These are phyloP conservation scores for Ruellia speciosa DNA, from an alignment of 305 asterid genomes.

Conservation along the genomic window DNA sequence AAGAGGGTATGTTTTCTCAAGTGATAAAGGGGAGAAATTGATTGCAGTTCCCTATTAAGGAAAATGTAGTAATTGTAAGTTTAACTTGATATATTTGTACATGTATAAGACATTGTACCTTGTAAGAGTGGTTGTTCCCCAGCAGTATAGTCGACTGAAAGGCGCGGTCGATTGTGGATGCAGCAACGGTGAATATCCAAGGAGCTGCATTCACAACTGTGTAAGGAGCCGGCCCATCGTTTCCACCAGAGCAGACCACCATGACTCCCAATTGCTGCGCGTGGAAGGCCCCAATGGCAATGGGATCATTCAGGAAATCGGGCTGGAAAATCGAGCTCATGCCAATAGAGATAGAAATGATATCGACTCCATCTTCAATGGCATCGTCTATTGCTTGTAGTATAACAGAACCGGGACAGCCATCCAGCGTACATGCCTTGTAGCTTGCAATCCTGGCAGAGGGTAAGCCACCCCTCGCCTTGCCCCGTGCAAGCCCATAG, in stretches of 20 bases:
- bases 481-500: slow-evolving; percentile 55
- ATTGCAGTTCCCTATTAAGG: slow-evolving; percentile 48
- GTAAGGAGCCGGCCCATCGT: slow-evolving; percentile 57
- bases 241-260: slow-evolving; percentile 70
- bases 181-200: slow-evolving; percentile 71
- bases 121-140: slow-evolving; percentile 40
- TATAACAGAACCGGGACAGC: slow-evolving; percentile 44
- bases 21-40: slow-evolving; percentile 41
- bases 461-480: slow-evolving; percentile 57
- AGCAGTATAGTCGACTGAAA: slow-evolving; percentile 40
- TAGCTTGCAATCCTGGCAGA: slow-evolving; percentile 61
- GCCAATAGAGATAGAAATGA: slow-evolving; percentile 68
- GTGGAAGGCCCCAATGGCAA: slow-evolving; percentile 84
- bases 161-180: slow-evolving; percentile 54
- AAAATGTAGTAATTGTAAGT: neutral
- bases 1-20: slow-evolving; percentile 38
- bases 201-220: slow-evolving; percentile 69
- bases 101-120: slow-evolving; percentile 26
- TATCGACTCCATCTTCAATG: slow-evolving; percentile 62
- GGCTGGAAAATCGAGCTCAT: slow-evolving; percentile 37
- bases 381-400: slow-evolving; percentile 72
- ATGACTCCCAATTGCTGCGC: slow-evolving; percentile 49
- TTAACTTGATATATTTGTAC: neutral
- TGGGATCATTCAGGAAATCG: slow-evolving; percentile 51
- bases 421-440: slow-evolving; percentile 50